A percentile compares a stretch with the other conserved stretches of the same genome.
These are phyloP conservation scores for Emergomyces africanus DNA, from an alignment of 2,329 filamentous ascomycete species.

Conservation along the genomic window DNA sequence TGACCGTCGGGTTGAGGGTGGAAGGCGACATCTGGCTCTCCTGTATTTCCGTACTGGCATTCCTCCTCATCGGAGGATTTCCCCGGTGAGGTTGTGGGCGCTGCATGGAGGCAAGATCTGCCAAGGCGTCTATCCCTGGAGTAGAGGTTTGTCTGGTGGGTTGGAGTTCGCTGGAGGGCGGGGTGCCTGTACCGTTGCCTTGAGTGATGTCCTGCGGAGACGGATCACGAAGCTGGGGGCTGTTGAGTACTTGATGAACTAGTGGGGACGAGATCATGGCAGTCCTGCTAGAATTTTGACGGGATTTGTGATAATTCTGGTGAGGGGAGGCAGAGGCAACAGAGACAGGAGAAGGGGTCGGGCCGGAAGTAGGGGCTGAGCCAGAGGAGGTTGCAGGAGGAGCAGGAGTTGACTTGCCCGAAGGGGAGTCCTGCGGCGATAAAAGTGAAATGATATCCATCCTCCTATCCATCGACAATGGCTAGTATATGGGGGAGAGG, in stretches of 20 bases:
- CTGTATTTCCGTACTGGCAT: conserved; percentile 25
- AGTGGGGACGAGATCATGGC: conserved; percentile 30
- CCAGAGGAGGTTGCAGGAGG: background rate
- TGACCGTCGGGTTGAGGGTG: conserved; percentile 27
- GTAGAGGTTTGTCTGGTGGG: conserved; percentile 31
- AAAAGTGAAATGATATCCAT: conserved; percentile 38
- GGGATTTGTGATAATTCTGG: conserved; percentile 25
- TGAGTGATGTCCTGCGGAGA: conserved; percentile 27
- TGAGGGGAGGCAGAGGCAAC: conserved; percentile 20
- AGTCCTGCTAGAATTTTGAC: conserved; percentile 20
- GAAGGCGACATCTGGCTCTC: conserved; percentile 32
- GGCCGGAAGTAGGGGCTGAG: conserved; percentile 15
- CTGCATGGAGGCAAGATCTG: conserved; percentile 36
- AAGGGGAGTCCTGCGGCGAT: conserved; percentile 31
- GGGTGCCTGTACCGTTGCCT: conserved; percentile 20
- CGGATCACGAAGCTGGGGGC: conserved; percentile 24
- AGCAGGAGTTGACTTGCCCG: conserved; percentile 20
- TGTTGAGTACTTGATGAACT: conserved; percentile 27
- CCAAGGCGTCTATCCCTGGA: conserved; percentile 37
- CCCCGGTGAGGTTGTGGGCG: conserved; percentile 31
- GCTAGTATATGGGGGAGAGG: background rate
- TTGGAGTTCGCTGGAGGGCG: conserved; percentile 21
- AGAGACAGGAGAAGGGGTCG: conserved; percentile 11
- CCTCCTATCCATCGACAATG: conserved; percentile 1
- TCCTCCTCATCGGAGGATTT: conserved; percentile 26